phyloP scores from a whole-genome alignment of 805 yeast genomes.

The Lipomyces orientalis region DNA sequence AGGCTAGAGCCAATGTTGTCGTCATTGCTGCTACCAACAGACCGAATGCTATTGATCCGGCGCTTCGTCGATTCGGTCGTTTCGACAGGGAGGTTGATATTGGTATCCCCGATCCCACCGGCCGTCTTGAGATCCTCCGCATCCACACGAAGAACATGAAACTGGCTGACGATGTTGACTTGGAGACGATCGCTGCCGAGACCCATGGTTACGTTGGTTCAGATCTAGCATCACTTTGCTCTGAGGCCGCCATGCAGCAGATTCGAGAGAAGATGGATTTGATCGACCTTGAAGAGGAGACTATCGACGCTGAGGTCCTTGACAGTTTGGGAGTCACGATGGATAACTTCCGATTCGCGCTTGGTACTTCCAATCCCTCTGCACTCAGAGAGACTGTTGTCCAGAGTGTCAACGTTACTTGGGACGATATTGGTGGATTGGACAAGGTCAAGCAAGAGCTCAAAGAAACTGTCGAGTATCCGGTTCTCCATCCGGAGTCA shows the following conservation, averaged over 20 bases:
- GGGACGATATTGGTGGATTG: conserved; percentile 99
- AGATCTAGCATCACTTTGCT: conserved; percentile 96
- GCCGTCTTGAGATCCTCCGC: conserved; percentile 94
- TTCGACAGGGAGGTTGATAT: conserved; percentile 86
- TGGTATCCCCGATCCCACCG: conserved; percentile 97
- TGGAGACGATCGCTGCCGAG: conserved; percentile 94
- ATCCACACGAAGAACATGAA: conserved; percentile 99
- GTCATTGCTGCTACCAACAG: conserved; percentile 97
- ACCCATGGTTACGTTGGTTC: conserved; percentile 99
- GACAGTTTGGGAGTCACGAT: conserved; percentile 97
- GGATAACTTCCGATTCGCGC: conserved; percentile 98
- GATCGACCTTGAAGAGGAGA: conserved; percentile 93
- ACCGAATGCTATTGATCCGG: conserved; percentile 86
- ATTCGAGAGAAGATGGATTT: conserved; percentile 99
- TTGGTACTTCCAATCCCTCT: conserved; percentile 97
- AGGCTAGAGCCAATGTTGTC: conserved; percentile 97
- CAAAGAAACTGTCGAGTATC: conserved; percentile 98
- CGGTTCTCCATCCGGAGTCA: conserved; percentile 98
- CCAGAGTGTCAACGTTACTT: conserved; percentile 96
- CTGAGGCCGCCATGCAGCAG: conserved; percentile 99
- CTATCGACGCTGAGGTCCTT: conserved; percentile 95
- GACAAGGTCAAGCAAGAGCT: conserved; percentile 95
- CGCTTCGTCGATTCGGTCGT: conserved; percentile 83
- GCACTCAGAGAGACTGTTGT: conserved; percentile 99
- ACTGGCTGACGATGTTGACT: conserved; percentile 90